Conservation (phyloP, 2,329 filamentous ascomycete species). For the Chrysoporthe cubensis region DNA sequence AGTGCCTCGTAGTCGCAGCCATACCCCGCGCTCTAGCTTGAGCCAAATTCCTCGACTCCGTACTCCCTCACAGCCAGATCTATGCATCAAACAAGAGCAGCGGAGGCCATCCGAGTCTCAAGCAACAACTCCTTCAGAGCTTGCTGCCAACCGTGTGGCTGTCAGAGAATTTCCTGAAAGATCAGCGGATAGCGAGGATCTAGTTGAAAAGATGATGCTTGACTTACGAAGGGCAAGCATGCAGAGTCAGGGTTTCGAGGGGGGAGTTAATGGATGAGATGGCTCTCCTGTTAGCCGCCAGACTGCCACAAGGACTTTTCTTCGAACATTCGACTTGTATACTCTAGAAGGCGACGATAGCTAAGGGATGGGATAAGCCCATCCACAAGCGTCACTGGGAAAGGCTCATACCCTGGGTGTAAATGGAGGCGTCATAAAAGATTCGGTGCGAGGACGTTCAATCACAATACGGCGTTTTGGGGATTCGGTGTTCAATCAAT, state of each 20-base stretch:
- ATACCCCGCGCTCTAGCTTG: conserved; percentile 25
- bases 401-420: background rate
- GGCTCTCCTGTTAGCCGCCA: background rate
- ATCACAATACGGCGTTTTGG: background rate
- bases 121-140: conserved; percentile 25
- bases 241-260: conserved; percentile 19
- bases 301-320: background rate
- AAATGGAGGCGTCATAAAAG: background rate
- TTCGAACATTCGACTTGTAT: background rate
- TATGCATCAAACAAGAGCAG: conserved; percentile 24
- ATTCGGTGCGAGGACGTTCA: background rate
- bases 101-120: conserved; percentile 29
- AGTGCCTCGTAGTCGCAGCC: conserved; percentile 18
- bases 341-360: background rate
- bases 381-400: background rate
- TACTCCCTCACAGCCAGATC: conserved; percentile 22
- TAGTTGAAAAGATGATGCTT: conserved; percentile 57
- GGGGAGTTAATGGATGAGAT: background rate
- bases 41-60: conserved; percentile 23
- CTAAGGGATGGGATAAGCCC: background rate
- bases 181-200: conserved; percentile 48
- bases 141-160: conserved; percentile 27
- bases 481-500: conserved; percentile 3
- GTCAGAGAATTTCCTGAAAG: conserved; percentile 44
- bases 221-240: conserved; percentile 50